Percentiles rank a stretch among this genome's conserved stretches.
Evolutionary conservation across 139 green algal genomes (phyloP).

Genomic region (Deuterostichococcus epilithicus): DNA sequence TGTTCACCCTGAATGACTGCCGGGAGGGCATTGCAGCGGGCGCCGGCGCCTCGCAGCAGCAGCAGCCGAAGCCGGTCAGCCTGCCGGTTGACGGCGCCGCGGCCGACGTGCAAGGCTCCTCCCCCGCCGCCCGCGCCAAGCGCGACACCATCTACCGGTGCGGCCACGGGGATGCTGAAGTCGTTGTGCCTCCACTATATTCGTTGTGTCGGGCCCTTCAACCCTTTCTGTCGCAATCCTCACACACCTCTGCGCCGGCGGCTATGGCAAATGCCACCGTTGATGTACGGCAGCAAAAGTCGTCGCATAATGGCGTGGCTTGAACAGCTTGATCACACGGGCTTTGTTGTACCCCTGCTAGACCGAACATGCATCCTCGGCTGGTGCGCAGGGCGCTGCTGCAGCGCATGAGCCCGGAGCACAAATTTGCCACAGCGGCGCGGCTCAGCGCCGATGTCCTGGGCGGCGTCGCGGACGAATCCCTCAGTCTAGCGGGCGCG

Average conservation of each 20-base stretch:
- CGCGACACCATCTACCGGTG: conserved; percentile 42
- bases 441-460: conserved; percentile 73
- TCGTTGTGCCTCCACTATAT: too few species aligned
- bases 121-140: conserved; percentile 21
- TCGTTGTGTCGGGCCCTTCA: too few species aligned
- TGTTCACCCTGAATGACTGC: conserved; percentile 85
- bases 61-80: not conserved
- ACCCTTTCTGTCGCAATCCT: too few species aligned
- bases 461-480: conserved; percentile 60
- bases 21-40: conserved; percentile 22
- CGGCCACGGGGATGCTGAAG: too few species aligned
- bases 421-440: conserved; percentile 68
- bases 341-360: not conserved
- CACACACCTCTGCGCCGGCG: too few species aligned
- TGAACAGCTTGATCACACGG: not conserved
- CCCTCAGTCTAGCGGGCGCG: conserved; percentile 55
- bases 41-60: not conserved
- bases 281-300: too few species aligned
- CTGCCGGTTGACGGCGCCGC: not conserved
- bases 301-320: too few species aligned
- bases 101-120: conserved; percentile 32
- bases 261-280: too few species aligned
- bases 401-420: conserved; percentile 72
- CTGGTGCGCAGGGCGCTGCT: conserved; percentile 50
- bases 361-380: conserved; percentile 3